Evolutionary conservation across 73 alveolate genomes (phyloP).

Genomic region (Paramecium octaurelia): DNA sequence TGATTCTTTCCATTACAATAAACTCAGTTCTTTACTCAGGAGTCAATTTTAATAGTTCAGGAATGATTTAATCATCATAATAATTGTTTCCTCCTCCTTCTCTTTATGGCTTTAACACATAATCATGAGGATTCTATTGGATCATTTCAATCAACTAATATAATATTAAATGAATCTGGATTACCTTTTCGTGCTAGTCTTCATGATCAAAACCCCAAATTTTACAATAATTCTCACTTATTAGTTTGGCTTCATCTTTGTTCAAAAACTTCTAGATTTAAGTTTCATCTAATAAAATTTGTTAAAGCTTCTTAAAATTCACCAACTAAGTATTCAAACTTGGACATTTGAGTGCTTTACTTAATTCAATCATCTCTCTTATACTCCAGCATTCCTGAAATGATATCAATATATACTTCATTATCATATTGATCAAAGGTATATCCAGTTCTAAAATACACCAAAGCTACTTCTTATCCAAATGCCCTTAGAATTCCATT

Average conservation of each 20-base stretch:
- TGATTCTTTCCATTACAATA: conserved; percentile 55
- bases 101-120: conserved; percentile 57
- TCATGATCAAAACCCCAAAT: conserved; percentile 59
- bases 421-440: conserved; percentile 46
- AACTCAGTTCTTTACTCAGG: conserved; percentile 39
- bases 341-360: conserved; percentile 52
- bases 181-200: neutral
- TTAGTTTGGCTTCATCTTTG: neutral
- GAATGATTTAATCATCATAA: conserved; percentile 29
- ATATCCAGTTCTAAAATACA: conserved; percentile 55
- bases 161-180: neutral
- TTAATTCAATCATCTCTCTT: conserved; percentile 54
- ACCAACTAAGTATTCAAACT: conserved; percentile 39
- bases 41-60: neutral
- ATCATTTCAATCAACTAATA: conserved; percentile 35
- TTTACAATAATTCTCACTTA: conserved; percentile 34
- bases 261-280: conserved; percentile 27
- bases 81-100: conserved; percentile 61
- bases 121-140: conserved; percentile 43
- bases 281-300: conserved; percentile 41
- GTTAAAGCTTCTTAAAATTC: conserved; percentile 41
- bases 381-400: conserved; percentile 39
- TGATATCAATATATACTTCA: neutral
- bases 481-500: conserved; percentile 47
- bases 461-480: conserved; percentile 52